These are phyloP conservation scores for Ophiocordyceps polyrhachis-furcata DNA, from an alignment of 2,329 filamentous ascomycete genomes.

Conservation along the genomic window DNA sequence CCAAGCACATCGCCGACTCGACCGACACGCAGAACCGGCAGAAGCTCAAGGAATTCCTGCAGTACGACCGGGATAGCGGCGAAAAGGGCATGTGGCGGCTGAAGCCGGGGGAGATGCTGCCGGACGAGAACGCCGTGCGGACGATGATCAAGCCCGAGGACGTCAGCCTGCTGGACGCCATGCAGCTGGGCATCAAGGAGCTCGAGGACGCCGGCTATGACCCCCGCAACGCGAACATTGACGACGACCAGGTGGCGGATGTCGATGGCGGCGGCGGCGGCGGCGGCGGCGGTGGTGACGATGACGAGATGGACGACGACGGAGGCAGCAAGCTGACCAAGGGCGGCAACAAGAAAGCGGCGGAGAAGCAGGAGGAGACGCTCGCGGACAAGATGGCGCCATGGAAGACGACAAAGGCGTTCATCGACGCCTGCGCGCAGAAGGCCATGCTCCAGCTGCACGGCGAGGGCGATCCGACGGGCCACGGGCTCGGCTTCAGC, in stretches of 20 bases:
- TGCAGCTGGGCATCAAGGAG: slow-evolving; percentile 88
- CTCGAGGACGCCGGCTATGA: slow-evolving; percentile 83
- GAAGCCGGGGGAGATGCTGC: slow-evolving; percentile 50
- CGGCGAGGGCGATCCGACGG: slow-evolving; percentile 86
- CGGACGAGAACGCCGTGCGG: slow-evolving; percentile 65
- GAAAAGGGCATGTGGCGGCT: slow-evolving; percentile 71
- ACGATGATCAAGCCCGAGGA: slow-evolving; percentile 90
- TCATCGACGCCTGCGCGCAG: slow-evolving; percentile 78
- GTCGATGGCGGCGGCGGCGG: slow-evolving; percentile 32
- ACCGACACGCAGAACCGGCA: slow-evolving; percentile 91
- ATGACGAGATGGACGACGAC: slow-evolving; percentile 25
- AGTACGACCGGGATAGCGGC: slow-evolving; percentile 58
- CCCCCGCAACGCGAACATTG: slow-evolving; percentile 37
- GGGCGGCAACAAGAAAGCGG: slow-evolving; percentile 19
- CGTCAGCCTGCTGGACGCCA: slow-evolving; percentile 82
- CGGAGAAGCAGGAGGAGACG: slow-evolving; percentile 42
- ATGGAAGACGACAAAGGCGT: slow-evolving; percentile 94
- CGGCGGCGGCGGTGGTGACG: slow-evolving; percentile 29
- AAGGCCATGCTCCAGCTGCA: slow-evolving; percentile 96
- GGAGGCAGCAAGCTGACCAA: slow-evolving; percentile 17
- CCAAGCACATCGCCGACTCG: slow-evolving; percentile 78
- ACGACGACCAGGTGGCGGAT: slow-evolving; percentile 28
- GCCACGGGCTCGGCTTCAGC: slow-evolving; percentile 82
- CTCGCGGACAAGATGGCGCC: slow-evolving; percentile 81
- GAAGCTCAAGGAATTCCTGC: slow-evolving; percentile 91